These are phyloP conservation scores for Boletus holoroseus DNA, from an alignment of 1,284 basidiomycete species.

Conservation along the genomic window DNA sequence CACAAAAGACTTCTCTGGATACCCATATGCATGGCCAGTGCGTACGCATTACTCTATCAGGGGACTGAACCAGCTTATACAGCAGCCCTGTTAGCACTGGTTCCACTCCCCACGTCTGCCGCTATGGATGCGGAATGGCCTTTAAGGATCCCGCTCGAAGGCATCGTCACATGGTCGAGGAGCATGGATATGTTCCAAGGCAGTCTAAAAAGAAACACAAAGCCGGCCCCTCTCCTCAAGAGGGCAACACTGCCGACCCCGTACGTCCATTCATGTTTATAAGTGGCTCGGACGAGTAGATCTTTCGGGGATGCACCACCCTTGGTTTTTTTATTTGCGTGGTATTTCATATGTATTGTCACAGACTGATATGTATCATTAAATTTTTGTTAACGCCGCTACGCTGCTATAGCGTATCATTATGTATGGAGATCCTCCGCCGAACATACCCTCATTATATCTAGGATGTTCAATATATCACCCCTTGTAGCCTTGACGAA, in stretches of 20 bases:
- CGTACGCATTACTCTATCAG: slow-evolving; percentile 26
- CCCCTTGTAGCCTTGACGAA: slow-evolving; percentile 21
- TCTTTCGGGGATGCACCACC: slow-evolving; percentile 3
- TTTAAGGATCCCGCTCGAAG: slow-evolving; percentile 63
- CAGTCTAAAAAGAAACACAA: slow-evolving; percentile 43
- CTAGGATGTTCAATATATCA: slow-evolving; percentile 18
- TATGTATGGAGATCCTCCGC: slow-evolving; percentile 15
- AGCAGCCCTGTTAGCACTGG: slow-evolving; percentile 41
- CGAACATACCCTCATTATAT: slow-evolving; percentile 14
- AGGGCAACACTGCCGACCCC: slow-evolving; percentile 25
- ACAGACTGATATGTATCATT: slow-evolving; percentile 27
- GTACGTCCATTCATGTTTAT: slow-evolving; percentile 35
- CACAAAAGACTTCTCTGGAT: slow-evolving; percentile 55
- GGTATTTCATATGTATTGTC: slow-evolving; percentile 26
- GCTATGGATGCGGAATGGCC: slow-evolving; percentile 44
- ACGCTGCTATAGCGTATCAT: slow-evolving; percentile 15
- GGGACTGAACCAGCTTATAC: slow-evolving; percentile 12
- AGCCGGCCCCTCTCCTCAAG: slow-evolving; percentile 26
- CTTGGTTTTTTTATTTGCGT: slow-evolving; percentile 7
- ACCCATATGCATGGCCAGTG: slow-evolving; percentile 61
- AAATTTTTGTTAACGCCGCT: slow-evolving; percentile 16
- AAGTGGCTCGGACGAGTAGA: slow-evolving; percentile 27
- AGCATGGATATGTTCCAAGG: slow-evolving; percentile 48
- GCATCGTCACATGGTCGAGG: slow-evolving; percentile 53
- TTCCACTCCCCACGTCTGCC: slow-evolving; percentile 50